These are phyloP conservation scores for Aspergillus chevalieri DNA, from an alignment of 2,329 filamentous ascomycete species.

Conservation along the genomic window DNA sequence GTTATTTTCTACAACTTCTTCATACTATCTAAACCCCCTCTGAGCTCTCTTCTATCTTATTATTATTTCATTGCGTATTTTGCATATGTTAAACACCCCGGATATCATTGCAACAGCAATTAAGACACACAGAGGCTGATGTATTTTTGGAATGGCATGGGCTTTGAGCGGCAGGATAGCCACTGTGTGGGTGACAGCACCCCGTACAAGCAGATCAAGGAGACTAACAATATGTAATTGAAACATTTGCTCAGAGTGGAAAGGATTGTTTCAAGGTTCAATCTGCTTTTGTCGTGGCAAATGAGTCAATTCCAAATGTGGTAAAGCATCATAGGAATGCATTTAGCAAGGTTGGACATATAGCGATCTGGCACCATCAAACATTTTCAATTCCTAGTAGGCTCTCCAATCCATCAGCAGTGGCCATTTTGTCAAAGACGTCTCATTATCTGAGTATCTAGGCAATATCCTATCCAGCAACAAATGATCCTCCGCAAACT, in stretches of 20 bases:
- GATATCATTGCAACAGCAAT: slow-evolving; percentile 1
- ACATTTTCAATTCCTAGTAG: too few relatives aligned
- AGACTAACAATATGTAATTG: neutral
- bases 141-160: neutral
- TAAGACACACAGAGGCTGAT: neutral
- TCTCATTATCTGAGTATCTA: too few relatives aligned
- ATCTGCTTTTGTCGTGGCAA: neutral
- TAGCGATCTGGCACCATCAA: too few relatives aligned
- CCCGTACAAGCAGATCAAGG: neutral
- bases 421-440: too few relatives aligned
- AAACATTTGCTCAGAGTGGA: neutral
- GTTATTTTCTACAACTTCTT: neutral
- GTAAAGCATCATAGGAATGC: too few relatives aligned
- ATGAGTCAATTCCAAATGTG: neutral
- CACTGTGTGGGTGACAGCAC: neutral
- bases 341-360: too few relatives aligned
- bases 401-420: too few relatives aligned
- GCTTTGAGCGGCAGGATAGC: neutral
- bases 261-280: neutral
- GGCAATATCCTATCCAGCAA: too few relatives aligned
- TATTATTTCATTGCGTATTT: neutral
- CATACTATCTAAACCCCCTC: neutral
- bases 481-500: too few relatives aligned
- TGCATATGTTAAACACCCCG: neutral
- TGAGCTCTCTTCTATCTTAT: neutral